phyloP scores from a whole-genome alignment of 352 stramenopile genomes.

The Hyaloperonospora arabidopsidis region DNA sequence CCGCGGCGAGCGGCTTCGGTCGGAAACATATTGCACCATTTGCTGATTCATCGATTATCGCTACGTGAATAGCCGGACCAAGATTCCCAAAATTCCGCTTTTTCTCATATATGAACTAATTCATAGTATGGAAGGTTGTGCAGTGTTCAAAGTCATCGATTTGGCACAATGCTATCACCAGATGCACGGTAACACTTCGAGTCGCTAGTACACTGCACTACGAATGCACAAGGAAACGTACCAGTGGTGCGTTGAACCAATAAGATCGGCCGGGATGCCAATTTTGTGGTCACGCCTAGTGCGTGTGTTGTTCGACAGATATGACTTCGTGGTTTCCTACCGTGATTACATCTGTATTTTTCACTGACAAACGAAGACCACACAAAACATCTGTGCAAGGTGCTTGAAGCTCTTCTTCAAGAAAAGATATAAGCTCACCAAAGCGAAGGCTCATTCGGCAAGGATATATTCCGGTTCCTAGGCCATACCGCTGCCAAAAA shows the following conservation, averaged over 20 bases:
- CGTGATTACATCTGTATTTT: not conserved
- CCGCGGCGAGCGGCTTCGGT: not conserved
- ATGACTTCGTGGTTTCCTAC: not conserved
- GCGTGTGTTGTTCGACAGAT: not conserved
- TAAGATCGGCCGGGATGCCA: not conserved
- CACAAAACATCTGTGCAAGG: not conserved
- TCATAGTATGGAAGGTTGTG: conserved; percentile 3
- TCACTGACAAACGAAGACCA: not conserved
- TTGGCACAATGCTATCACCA: conserved; percentile 29
- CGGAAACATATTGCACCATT: not conserved
- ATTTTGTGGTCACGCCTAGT: not conserved
- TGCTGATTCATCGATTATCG: conserved; percentile 16
- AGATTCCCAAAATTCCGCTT: conserved; percentile 7
- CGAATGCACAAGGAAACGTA: conserved; percentile 26
- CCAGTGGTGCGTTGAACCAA: not conserved
- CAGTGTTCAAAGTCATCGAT: conserved; percentile 17
- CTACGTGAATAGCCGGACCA: conserved; percentile 13
- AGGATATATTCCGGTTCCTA: not conserved
- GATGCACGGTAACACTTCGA: conserved; percentile 8
- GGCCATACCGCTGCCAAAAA: conserved; percentile 4
- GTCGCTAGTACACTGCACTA: conserved; percentile 27
- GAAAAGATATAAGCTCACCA: not conserved
- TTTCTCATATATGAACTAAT: conserved; percentile 13
- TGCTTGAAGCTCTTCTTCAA: not conserved
- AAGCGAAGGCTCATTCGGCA: not conserved